Evolutionary conservation across 192 early-diverging fungal genomes (phyloP).

Genomic region (Irineochytrium annulatum): DNA sequence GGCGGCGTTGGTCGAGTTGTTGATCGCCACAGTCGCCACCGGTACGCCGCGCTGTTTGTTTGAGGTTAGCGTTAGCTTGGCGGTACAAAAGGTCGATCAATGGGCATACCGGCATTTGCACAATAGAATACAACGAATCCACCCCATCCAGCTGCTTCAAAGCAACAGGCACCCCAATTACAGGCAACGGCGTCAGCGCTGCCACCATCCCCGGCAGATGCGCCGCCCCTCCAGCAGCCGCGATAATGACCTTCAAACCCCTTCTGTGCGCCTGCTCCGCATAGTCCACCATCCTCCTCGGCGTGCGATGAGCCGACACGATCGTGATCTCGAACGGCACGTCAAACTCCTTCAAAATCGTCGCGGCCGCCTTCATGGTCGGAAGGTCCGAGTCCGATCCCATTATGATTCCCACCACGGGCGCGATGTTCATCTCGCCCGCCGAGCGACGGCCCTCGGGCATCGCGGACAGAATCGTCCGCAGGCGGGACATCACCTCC

Average conservation of each 20-base stretch:
- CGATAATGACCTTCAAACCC: conserved; percentile 95
- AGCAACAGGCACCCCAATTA: conserved; percentile 96
- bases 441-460: conserved; percentile 12
- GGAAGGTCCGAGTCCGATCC: conserved; percentile 97
- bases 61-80: not conserved
- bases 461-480: conserved; percentile 49
- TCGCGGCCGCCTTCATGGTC: conserved; percentile 84
- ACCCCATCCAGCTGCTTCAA: conserved; percentile 89
- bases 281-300: conserved; percentile 88
- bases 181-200: conserved; percentile 92
- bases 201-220: conserved; percentile 99
- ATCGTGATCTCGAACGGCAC: conserved; percentile 97
- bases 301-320: conserved; percentile 96
- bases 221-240: conserved; percentile 96
- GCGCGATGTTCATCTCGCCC: conserved; percentile 24
- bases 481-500: conserved; percentile 64
- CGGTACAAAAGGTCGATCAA: conserved; percentile 6
- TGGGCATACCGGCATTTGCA: conserved; percentile 90
- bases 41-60: conserved; percentile 84
- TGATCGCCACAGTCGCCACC: conserved; percentile 98
- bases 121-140: conserved; percentile 96
- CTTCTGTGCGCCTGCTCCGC: conserved; percentile 80
- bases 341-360: conserved; percentile 82
- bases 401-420: conserved; percentile 97
- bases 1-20: conserved; percentile 96